Base-by-base conservation (phyloP, 23 red algal species). In the Gracilaria gracilis region DNA sequence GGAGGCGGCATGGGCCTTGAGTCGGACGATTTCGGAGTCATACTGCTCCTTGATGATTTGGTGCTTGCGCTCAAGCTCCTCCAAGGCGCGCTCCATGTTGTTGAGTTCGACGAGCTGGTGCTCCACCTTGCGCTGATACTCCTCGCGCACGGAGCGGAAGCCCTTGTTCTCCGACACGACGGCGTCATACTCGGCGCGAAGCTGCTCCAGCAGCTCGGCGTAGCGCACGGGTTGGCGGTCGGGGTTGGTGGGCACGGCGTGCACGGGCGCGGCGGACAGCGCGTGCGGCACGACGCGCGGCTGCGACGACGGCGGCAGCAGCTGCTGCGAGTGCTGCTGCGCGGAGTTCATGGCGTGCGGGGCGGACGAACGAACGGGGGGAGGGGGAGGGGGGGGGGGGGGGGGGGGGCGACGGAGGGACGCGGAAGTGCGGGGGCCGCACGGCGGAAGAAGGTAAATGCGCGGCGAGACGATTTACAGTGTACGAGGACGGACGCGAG, bases 41-140 rank as follows among this genome's bases (percentile, higher is more conserved):
- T 96, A 96, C 42, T 91, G 87, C 50, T 96, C 89, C 81, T 96
- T 91, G 57, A 96, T 80, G 48, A 75, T 35, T 75, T 66, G 84
- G 38, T 96, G 89, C 57, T 96, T 96, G 19, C 81, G 89, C 31
- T 96, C 95, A 23, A 96, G 80, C 39, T 91, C 95, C 35, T 85
- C 58, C 3, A 77, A 87, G 27, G 57, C 79, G 42, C 25, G 37
- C 31, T 84, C 54, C 90, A 93, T 93, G 69, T 64, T 46, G 76
- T 75, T 82, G 23, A 75, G 83, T 31, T 86, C 92, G 20, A 15
- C 23, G 19, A 93, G 25, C 35, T 93, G 90, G 28, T 84, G 59
- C 33, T 93, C 90, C 1, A 86, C 37, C 74, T 93, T 93, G 9
- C 90, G 90, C 20, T 93, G 64, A n/a, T 79, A 93, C 20, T 93